These are phyloP conservation scores for Naematelia encephala DNA, from an alignment of 768 basidiomycete species.

Conservation along the genomic window DNA sequence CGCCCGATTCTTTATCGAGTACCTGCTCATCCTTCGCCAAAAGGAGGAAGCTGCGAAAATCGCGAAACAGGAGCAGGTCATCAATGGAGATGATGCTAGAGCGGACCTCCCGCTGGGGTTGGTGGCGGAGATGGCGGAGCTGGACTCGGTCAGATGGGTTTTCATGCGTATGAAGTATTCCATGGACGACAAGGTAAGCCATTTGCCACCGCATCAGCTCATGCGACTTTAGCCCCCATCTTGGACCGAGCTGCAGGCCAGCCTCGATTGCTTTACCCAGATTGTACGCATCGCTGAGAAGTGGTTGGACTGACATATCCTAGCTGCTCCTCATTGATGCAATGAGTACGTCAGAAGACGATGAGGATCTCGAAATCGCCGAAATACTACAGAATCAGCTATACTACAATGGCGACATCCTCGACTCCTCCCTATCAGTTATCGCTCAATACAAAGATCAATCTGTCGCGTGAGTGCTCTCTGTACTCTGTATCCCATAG, in stretches of 20 bases:
- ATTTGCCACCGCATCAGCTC: not conserved
- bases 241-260: conserved; percentile 92
- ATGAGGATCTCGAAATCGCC: conserved; percentile 68
- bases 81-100: conserved; percentile 4
- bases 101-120: conserved; percentile 47
- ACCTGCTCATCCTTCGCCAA: conserved; percentile 64
- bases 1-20: conserved; percentile 87
- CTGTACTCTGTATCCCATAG: not conserved
- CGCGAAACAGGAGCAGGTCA: conserved; percentile 47
- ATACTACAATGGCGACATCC: conserved; percentile 90
- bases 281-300: conserved; percentile 53
- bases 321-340: conserved; percentile 76
- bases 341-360: conserved; percentile 63
- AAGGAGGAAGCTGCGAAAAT: conserved; percentile 33
- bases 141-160: conserved; percentile 85
- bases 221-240: conserved; percentile 66
- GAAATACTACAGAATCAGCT: conserved; percentile 80
- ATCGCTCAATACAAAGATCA: conserved; percentile 75
- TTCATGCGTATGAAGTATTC: conserved; percentile 81
- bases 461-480: conserved; percentile 51
- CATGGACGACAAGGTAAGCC: conserved; percentile 81
- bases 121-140: conserved; percentile 79
- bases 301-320: not conserved
- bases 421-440: conserved; percentile 79
- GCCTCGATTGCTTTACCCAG: conserved; percentile 89